These are phyloP conservation scores for Linum lewisii DNA, from an alignment of 345 rosid species.

Conservation along the genomic window DNA sequence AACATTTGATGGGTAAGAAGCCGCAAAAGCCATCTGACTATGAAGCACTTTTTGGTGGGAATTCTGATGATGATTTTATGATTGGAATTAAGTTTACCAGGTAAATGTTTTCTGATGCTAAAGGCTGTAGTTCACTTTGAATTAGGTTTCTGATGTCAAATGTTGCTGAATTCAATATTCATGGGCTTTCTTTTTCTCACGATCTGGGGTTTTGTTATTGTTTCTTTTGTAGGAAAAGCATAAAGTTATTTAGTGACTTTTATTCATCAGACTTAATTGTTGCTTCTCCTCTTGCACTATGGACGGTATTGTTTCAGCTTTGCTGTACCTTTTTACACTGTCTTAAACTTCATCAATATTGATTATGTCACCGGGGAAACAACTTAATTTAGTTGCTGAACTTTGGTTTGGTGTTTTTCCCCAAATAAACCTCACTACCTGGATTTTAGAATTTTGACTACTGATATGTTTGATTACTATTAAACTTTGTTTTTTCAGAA, in stretches of 20 bases:
- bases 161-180: not conserved
- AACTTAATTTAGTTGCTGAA: not conserved
- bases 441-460: not conserved
- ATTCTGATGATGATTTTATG: slow-evolving; percentile 67
- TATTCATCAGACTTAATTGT: slow-evolving; percentile 83
- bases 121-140: not conserved
- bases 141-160: not conserved
- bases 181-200: not conserved
- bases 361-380: not conserved
- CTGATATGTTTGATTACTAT: slow-evolving; percentile 1
- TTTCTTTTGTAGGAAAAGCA: slow-evolving; percentile 51
- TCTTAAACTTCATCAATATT: not conserved
- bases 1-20: slow-evolving; percentile 28
- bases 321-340: not conserved
- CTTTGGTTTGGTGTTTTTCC: not conserved
- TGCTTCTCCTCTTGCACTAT: slow-evolving; percentile 75
- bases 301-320: slow-evolving; percentile 36
- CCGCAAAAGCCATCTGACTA: slow-evolving; percentile 77
- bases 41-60: slow-evolving; percentile 71
- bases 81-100: slow-evolving; percentile 87
- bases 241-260: slow-evolving; percentile 70
- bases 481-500: slow-evolving; percentile 38
- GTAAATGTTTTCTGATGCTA: slow-evolving; percentile 23
- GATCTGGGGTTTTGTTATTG: slow-evolving; percentile 7
- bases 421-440: not conserved